Evolutionary conservation across 2,329 filamentous ascomycete genomes (phyloP), one percentile per base, ranked within the genome.

Genomic region (Cladosporium cucumerinum): DNA sequence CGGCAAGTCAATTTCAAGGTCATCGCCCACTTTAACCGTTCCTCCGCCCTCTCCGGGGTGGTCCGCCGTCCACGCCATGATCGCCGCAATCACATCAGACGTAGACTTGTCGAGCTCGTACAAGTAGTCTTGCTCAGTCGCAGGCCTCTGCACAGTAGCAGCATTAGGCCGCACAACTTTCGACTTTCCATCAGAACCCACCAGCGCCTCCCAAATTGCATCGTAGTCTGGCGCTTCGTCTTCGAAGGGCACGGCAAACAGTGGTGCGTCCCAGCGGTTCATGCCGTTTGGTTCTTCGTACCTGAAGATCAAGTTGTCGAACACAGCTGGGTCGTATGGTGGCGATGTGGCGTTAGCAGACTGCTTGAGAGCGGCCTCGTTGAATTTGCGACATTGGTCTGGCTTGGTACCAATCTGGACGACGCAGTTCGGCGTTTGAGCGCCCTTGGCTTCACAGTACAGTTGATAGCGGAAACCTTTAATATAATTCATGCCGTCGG

Each of bases 381-480:
- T 94, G 68, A 89, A 82, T 61, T 82, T 78, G 65, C 83, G 78
- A 72, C 85, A 87, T 70, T 81, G 81, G 12, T 84, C 82, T 63
- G 81, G 75, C 3, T 83, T 82, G 5, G 84, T 86, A 36, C 85
- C 86, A 70, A 87, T 78, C 71, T 87, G 85, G 75, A 95, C 80
- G 64, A 95, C 86, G 72, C 89, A 93, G 77, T 86, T 90, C 3
- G 89, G 86, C 3, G 91, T 95, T 68, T 88, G 81, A 62, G 91
- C 80, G 57, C 91, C 91, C 78, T 95, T 95, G 43, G 91, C 87
- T 78, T 95, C 91, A 79, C 91, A 94, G 76, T 89, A 89, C 25
- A 96, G 81, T 81, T 96, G 91, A 76, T 96, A 96, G 57, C 92
- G 84, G 86, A 91, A 95, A 43, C 91, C 92, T 77, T 95, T 95